phyloP scores from a whole-genome alignment of 164 flowering plant genomes.

The Magnolia changhungtana region DNA sequence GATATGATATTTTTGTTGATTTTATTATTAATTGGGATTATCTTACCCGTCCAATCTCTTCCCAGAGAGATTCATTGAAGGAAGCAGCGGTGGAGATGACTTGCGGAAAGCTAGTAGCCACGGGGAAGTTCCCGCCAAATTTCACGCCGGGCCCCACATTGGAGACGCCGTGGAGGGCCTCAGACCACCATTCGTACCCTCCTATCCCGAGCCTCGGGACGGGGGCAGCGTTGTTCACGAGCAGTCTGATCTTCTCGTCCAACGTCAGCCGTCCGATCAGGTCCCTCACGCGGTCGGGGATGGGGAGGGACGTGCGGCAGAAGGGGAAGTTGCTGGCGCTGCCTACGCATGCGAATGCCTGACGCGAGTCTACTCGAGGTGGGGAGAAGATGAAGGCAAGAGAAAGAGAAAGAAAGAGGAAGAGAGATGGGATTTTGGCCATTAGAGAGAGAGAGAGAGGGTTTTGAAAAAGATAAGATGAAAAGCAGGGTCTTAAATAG shows the following conservation, averaged over 20 bases:
- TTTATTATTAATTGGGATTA: neutral
- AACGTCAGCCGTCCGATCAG: constrained; percentile 63
- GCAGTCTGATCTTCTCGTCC: constrained; percentile 59
- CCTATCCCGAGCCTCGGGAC: constrained; percentile 73
- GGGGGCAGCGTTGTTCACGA: constrained; percentile 64
- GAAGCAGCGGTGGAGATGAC: constrained; percentile 88
- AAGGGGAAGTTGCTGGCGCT: constrained; percentile 42
- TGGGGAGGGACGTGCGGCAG: constrained; percentile 35
- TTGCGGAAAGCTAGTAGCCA: constrained; percentile 90
- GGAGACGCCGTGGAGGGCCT: constrained; percentile 90
- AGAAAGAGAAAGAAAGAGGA: neutral
- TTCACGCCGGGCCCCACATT: constrained; percentile 76
- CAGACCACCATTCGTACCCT: constrained; percentile 95
- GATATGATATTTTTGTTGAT: neutral
- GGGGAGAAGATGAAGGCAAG: neutral
- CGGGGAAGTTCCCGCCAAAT: constrained; percentile 62
- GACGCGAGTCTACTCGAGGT: constrained; percentile 18
- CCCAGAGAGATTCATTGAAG: constrained; percentile 77
- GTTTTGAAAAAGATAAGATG: neutral
- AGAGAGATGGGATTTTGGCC: constrained; percentile 10
- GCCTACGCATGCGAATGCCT: constrained; percentile 62
- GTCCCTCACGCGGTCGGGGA: constrained; percentile 51
- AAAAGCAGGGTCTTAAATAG: neutral
- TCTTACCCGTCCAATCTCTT: constrained; percentile 68
- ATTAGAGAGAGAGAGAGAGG: neutral